These are phyloP conservation scores for Epichloe hybrida DNA, from an alignment of 2,329 filamentous ascomycete species.

Conservation along the genomic window DNA sequence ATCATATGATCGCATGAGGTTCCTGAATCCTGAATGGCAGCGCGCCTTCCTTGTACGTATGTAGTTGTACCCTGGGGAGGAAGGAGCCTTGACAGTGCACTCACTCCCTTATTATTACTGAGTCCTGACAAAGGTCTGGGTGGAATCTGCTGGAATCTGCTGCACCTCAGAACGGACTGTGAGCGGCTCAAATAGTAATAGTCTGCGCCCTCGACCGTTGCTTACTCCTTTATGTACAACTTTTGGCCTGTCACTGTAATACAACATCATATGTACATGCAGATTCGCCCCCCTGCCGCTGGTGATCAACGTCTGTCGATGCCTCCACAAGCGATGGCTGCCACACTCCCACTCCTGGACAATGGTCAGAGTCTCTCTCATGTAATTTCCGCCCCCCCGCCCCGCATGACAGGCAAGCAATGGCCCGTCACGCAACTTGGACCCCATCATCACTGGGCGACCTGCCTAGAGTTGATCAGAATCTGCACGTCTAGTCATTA, in stretches of 20 bases:
- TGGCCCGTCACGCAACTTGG: background rate
- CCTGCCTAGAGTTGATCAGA: background rate
- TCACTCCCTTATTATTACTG: background rate
- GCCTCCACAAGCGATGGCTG: background rate
- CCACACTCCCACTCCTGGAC: background rate
- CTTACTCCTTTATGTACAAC: too few relatives aligned
- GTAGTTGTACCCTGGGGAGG: background rate
- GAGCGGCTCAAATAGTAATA: too few relatives aligned
- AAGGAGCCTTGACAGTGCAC: background rate
- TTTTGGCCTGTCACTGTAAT: too few relatives aligned
- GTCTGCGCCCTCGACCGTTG: too few relatives aligned
- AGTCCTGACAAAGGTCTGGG: too few relatives aligned
- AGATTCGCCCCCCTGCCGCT: background rate
- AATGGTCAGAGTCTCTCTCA: too few relatives aligned
- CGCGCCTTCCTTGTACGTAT: background rate
- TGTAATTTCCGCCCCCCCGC: too few relatives aligned
- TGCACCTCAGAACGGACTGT: too few relatives aligned
- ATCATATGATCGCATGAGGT: background rate
- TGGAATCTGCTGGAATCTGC: too few relatives aligned
- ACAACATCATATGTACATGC: too few relatives aligned
- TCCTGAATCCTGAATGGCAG: background rate
- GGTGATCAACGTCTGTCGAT: slow-evolving; percentile 1
- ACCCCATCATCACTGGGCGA: background rate
- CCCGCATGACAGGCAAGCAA: background rate
- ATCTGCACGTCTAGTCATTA: background rate